phyloP scores from a whole-genome alignment of 257 asterid species.

The Solanum medicagineum region DNA sequence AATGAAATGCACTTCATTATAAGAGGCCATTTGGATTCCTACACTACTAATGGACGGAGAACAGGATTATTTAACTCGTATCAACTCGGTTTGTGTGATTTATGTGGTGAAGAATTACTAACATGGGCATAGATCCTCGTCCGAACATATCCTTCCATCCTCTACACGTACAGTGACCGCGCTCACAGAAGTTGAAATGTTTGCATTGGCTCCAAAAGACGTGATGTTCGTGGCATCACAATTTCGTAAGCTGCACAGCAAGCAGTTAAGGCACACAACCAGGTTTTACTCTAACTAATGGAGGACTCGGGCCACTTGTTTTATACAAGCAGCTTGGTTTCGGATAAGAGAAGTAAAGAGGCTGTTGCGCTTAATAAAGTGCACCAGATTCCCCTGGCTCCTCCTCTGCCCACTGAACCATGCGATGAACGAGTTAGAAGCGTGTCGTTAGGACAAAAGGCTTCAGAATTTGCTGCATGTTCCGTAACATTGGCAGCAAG shows the following conservation, averaged over 20 bases:
- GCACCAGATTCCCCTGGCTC: neutral
- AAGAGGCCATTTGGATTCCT: slow-evolving; percentile 53
- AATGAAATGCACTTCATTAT: slow-evolving; percentile 58
- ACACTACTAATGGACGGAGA: slow-evolving; percentile 58
- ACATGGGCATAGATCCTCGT: slow-evolving; percentile 56
- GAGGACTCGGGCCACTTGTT: slow-evolving; percentile 76
- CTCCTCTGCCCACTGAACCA: neutral
- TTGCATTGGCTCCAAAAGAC: slow-evolving; percentile 42
- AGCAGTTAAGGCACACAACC: slow-evolving; percentile 53
- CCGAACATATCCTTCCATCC: slow-evolving; percentile 50
- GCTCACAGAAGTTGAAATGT: slow-evolving; percentile 53
- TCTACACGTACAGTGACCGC: slow-evolving; percentile 56
- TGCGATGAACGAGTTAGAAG: neutral
- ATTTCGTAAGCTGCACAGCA: slow-evolving; percentile 48
- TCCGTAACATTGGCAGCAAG: slow-evolving; percentile 29
- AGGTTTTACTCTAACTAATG: slow-evolving; percentile 61
- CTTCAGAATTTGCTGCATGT: slow-evolving; percentile 15
- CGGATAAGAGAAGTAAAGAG: slow-evolving; percentile 27
- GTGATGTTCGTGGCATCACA: slow-evolving; percentile 53
- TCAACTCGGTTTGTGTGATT: slow-evolving; percentile 46
- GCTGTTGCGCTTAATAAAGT: slow-evolving; percentile 22
- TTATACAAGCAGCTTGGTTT: slow-evolving; percentile 60
- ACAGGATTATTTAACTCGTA: slow-evolving; percentile 49
- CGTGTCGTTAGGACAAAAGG: slow-evolving; percentile 29
- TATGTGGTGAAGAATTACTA: slow-evolving; percentile 65